Evolutionary conservation across 2,329 filamentous ascomycete genomes (phyloP), one percentile per base, ranked within the genome.

Genomic region (Trichothecium roseum): DNA sequence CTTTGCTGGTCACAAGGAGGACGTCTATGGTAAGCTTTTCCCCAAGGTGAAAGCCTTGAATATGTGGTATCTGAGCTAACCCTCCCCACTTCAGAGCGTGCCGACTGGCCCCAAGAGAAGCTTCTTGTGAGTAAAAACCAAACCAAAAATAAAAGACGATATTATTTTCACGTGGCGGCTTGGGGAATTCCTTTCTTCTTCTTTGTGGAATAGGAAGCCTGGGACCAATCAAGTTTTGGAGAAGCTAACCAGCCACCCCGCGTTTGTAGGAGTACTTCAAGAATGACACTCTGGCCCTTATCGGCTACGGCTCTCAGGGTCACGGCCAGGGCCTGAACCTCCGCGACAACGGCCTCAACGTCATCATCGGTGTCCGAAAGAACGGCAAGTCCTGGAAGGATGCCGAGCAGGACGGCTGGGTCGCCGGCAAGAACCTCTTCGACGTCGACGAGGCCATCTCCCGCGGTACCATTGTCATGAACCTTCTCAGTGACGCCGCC

Each of bases 261-360:
- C 34, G 29, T 39, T 16, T 37, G 26, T 50, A 94, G 84, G 86
- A 96, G 48, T 98, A 89, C 81, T 98, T 98, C 84, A 96, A 96
- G 79, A 78, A 98, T 70, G 91, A 98, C 68, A 96, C 89, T 51
- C 85, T 98, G 54, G 91, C 91, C 59, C 83, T 98, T 59, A 98
- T 98, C 66, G 91, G 91, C 63, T 98, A 98, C 69, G 91, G 73
- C 56, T 95, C 88, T 46, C 88, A 95, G 72, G 91, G 91, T 55
- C 91, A 98, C 76, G 91, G 91, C 51, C 91, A 98, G 73, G 93
- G 91, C 63, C 85, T 98, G 46, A 98, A 98, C 79, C 84, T 98
- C 62, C 89, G 91, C 68, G 91, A 98, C 78, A 95, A 98, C 72
- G 91, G 91, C 62, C 78, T 98, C 52, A 96, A 96, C 66, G 91